Percentiles rank a stretch among this genome's conserved stretches.
These are phyloP conservation scores for Rosa persica DNA, from an alignment of 306 rosid genomes.

Conservation along the genomic window DNA sequence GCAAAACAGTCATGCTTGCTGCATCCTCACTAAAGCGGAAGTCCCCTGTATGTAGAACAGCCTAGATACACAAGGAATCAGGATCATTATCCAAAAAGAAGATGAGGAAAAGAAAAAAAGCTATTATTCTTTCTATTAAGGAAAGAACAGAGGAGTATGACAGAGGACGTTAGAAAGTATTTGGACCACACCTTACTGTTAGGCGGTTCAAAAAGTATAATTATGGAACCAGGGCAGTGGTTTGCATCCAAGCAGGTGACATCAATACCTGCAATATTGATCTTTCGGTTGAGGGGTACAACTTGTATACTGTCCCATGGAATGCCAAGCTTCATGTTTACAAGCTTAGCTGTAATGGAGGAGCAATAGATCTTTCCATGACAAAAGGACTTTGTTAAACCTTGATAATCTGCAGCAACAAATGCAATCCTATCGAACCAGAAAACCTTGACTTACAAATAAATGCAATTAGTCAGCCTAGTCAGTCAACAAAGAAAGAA, in stretches of 20 bases:
- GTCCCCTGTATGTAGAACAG: slow-evolving; percentile 90
- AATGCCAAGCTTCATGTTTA: slow-evolving; percentile 89
- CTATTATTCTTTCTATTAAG: neutral
- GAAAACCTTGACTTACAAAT: slow-evolving; percentile 20
- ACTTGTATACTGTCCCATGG: slow-evolving; percentile 77
- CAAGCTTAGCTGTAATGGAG: slow-evolving; percentile 74
- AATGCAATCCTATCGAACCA: slow-evolving; percentile 17
- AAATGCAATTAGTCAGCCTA: slow-evolving; percentile 2
- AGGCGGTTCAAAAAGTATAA: slow-evolving; percentile 89
- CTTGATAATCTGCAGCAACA: slow-evolving; percentile 84
- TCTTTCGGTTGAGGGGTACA: slow-evolving; percentile 66
- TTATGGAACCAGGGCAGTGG: slow-evolving; percentile 91
- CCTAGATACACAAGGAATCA: slow-evolving; percentile 44
- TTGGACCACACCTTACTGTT: slow-evolving; percentile 74
- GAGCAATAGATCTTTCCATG: slow-evolving; percentile 93
- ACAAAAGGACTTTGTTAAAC: slow-evolving; percentile 86
- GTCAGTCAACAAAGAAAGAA: neutral
- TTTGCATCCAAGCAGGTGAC: slow-evolving; percentile 97
- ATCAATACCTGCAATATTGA: slow-evolving; percentile 62
- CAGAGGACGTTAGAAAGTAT: slow-evolving; percentile 28
- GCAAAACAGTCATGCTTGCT: slow-evolving; percentile 49
- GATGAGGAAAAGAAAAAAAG: neutral
- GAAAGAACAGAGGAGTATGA: slow-evolving; percentile 14
- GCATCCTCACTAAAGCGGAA: slow-evolving; percentile 75
- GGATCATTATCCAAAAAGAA: slow-evolving; percentile 17